These are phyloP conservation scores for Tulasnella sp. DNA, from an alignment of 768 basidiomycete genomes.

Conservation along the genomic window DNA sequence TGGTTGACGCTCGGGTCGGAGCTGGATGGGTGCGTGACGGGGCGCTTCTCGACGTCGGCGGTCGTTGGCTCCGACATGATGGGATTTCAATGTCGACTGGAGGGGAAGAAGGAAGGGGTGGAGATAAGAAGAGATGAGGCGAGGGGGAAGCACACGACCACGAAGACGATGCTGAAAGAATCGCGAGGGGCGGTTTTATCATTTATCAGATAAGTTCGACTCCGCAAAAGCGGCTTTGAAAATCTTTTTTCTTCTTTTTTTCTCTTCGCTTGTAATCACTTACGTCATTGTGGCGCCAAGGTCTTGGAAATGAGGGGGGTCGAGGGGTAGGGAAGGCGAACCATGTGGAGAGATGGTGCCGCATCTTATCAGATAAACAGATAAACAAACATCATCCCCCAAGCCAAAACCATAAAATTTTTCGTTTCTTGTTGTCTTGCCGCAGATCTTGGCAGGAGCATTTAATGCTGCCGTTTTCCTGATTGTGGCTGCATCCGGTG, in stretches of 20 bases:
- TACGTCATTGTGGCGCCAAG: background rate
- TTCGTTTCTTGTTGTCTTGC: background rate
- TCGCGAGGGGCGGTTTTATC: background rate
- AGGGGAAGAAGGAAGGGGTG: background rate
- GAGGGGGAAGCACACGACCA: background rate
- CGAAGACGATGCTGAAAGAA: background rate
- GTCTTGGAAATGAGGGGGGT: background rate
- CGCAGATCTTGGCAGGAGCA: background rate
- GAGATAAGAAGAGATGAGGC: background rate
- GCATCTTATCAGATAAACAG: constrained; percentile 14
- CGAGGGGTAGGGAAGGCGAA: background rate
- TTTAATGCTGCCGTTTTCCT: background rate
- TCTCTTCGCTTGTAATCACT: background rate
- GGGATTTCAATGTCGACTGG: background rate
- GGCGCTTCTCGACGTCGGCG: constrained; percentile 5
- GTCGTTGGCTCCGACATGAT: constrained; percentile 3
- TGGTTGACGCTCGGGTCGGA: background rate
- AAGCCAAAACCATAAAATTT: background rate
- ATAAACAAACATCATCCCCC: background rate
- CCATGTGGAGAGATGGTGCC: constrained; percentile 17
- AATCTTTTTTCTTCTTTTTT: background rate
- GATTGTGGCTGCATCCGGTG: background rate
- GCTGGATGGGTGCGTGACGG: too few species aligned
- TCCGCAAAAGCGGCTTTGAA: background rate
- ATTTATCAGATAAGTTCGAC: constrained; percentile 11